Conservation (phyloP, 2,329 filamentous ascomycete species). For the Pyricularia grisea region DNA sequence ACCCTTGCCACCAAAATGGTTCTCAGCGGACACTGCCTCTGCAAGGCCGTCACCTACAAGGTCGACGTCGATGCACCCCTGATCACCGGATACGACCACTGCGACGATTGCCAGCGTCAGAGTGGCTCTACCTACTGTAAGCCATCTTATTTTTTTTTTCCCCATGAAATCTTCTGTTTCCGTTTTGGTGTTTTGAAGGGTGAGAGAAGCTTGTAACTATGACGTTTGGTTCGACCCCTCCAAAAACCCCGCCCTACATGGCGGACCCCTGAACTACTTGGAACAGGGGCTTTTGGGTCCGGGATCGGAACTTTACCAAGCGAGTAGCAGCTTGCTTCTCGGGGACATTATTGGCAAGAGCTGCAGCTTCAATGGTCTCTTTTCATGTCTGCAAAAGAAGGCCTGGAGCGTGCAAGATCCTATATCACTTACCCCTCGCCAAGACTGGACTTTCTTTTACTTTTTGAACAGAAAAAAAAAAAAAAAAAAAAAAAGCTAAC, state of each 20-base stretch:
- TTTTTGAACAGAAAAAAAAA: too few species aligned
- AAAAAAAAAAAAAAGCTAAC: background rate
- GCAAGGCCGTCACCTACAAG: slow-evolving; percentile 62
- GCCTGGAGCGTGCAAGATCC: background rate
- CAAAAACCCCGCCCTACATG: slow-evolving; percentile 1
- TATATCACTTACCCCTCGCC: background rate
- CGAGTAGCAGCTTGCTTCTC: background rate
- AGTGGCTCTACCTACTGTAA: slow-evolving; percentile 59
- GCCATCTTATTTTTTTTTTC: slow-evolving; percentile 13
- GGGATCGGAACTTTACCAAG: background rate
- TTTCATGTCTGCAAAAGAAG: background rate
- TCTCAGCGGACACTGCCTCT: slow-evolving; percentile 62
- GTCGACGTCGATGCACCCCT: slow-evolving; percentile 40
- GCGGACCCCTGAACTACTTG: background rate
- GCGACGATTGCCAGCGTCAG: slow-evolving; percentile 65
- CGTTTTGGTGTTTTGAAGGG: background rate
- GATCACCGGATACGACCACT: slow-evolving; percentile 59
- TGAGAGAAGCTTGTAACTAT: background rate
- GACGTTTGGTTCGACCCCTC: background rate
- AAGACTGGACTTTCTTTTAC: background rate
- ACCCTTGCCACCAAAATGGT: slow-evolving; percentile 37
- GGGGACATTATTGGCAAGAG: background rate
- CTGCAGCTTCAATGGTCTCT: background rate
- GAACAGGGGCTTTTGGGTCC: background rate
- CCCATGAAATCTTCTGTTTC: background rate